Evolutionary conservation across 345 rosid genomes (phyloP), one percentile per base, ranked within the genome.

Genomic region (Barbarea vulgaris): DNA sequence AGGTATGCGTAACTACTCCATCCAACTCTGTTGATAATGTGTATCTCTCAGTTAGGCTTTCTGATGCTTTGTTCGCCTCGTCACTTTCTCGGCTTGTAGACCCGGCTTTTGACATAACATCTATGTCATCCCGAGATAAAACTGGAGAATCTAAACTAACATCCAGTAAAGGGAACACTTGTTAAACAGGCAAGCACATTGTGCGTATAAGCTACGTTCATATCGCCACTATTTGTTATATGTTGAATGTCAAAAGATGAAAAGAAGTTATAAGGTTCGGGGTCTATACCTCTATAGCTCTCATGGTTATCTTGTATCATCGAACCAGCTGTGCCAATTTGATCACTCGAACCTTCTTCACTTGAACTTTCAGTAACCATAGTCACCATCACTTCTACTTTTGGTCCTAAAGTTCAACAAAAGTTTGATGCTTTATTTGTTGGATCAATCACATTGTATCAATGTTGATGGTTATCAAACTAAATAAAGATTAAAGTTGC

Each of bases 351-450:
- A 55, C 68, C 70, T 27, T 81, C 85, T n/a, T n/a, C n/a, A n/a
- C 61, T 70, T 54, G 80, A 64, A 55, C 68, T 72, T 27, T 81
- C 85, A 42, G 41, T 10, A 67, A 82, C 84, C 30, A 76, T 77
- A 22, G 83, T 21, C 30, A 87, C 86, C 82, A 86, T 78, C 84
- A 85, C 78, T 70, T 87, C 84, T 60, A 73, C 87, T 67, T 79
- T 84, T 58, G 79, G 83, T 74, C 85, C 96, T 94, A 84, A 17
- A 10, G 11, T 25, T 33, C 30, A 59, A 75, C 56, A 65, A 22
- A 61, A 70, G 15, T 2, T 5, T 21, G 41, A 25, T 25, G 7
- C 62, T 64, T 33, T 30, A 72, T 22, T 31, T 17, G 13, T 39
- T 37, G 6, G 14, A 59, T 37, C 51, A 34, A 74, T 30, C 9